Evolutionary conservation across 768 basidiomycete species (phyloP).

Genomic region (Lentinula lateritia): DNA sequence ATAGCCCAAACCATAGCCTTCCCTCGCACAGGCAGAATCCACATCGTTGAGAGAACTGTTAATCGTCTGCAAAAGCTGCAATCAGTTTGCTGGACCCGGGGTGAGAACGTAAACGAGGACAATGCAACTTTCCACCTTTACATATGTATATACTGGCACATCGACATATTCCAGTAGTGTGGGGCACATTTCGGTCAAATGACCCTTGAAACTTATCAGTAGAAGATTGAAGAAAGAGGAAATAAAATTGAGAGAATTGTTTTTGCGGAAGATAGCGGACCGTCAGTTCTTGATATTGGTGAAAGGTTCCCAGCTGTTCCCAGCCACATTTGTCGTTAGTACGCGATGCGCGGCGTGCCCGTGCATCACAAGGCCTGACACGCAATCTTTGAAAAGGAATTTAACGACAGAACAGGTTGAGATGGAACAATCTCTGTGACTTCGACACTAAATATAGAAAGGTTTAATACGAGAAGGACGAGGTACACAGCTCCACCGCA

Average conservation of each 20-base stretch:
- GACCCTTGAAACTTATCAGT: not conserved
- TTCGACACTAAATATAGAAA: too few relatives aligned
- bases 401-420: too few relatives aligned
- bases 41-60: slow-evolving; percentile 17
- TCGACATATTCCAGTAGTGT: not conserved
- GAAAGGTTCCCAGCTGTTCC: not conserved
- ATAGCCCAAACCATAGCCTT: slow-evolving; percentile 34
- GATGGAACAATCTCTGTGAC: too few relatives aligned
- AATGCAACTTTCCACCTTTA: not conserved
- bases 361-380: too few relatives aligned
- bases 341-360: not conserved
- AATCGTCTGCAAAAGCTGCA: not conserved
- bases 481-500: too few relatives aligned
- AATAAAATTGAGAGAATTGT: not conserved
- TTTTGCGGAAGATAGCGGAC: not conserved
- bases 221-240: not conserved
- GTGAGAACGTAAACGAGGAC: not conserved
- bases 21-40: slow-evolving; percentile 28
- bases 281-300: not conserved
- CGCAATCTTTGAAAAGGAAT: too few relatives aligned
- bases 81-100: not conserved
- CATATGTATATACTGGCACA: not conserved
- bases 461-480: too few relatives aligned
- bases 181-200: not conserved
- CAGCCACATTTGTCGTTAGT: not conserved